Percentiles rank a stretch among this genome's conserved stretches.
Conservation (phyloP, 2,329 filamentous ascomycete species). For the Chrysoporthe puriensis region DNA sequence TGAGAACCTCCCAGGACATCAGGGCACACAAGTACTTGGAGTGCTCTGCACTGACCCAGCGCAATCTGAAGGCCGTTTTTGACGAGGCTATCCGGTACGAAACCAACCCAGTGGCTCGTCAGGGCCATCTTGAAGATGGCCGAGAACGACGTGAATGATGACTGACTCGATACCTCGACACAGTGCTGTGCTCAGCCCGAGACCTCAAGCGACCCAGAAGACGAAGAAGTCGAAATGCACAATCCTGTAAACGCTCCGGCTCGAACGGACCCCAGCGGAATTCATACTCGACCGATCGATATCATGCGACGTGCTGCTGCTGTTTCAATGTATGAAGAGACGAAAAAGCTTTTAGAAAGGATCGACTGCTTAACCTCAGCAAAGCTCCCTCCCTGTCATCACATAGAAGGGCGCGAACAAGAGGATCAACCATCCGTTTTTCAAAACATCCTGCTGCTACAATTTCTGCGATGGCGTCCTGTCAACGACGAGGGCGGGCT, state of each 20-base stretch:
- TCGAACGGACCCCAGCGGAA: slow-evolving; percentile 15
- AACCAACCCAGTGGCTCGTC: slow-evolving; percentile 29
- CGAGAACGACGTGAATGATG: slow-evolving; percentile 24
- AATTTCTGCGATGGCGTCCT: background rate
- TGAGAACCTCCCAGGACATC: slow-evolving; percentile 90
- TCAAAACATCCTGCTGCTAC: slow-evolving; percentile 5
- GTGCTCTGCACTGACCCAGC: slow-evolving; percentile 94
- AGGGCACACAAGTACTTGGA: slow-evolving; percentile 96
- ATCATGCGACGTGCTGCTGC: slow-evolving; percentile 20
- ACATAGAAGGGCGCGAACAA: slow-evolving; percentile 7
- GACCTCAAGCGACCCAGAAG: slow-evolving; percentile 58
- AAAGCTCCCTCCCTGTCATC: slow-evolving; percentile 6
- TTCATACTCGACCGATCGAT: slow-evolving; percentile 17
- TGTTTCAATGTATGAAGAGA: slow-evolving; percentile 19
- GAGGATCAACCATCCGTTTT: background rate
- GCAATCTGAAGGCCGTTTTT: slow-evolving; percentile 97
- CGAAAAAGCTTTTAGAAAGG: slow-evolving; percentile 19
- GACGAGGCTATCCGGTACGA: slow-evolving; percentile 96
- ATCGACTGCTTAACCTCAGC: slow-evolving; percentile 7
- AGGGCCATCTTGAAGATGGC: slow-evolving; percentile 32
- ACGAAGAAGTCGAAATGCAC: slow-evolving; percentile 72
- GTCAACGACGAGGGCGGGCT: background rate
- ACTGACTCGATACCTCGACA: slow-evolving; percentile 27
- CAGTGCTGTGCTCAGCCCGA: slow-evolving; percentile 74
- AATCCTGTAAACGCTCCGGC: slow-evolving; percentile 59